phyloP scores from a whole-genome alignment of 2,329 filamentous ascomycete genomes.

The Pseudopithomyces maydicus region DNA sequence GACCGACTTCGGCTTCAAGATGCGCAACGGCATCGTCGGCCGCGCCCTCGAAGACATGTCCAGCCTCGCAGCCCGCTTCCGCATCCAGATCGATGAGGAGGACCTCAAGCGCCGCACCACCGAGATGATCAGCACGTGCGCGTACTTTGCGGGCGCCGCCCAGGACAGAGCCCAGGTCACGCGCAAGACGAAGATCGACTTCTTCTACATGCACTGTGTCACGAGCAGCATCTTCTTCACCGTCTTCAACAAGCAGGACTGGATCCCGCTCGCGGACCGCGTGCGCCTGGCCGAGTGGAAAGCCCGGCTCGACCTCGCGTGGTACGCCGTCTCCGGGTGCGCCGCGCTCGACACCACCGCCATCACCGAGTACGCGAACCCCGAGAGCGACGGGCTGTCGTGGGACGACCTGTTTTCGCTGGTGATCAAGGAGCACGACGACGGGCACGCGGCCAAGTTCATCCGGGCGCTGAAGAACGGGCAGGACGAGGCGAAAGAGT shows the following conservation, averaged over 20 bases:
- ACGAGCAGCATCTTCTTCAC: conserved; percentile 41
- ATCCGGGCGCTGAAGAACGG: conserved; percentile 42
- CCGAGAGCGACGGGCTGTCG: neutral
- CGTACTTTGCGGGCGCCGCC: conserved; percentile 12
- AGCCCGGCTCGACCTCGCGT: conserved; percentile 24
- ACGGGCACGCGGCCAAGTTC: conserved; percentile 46
- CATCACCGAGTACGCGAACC: conserved; percentile 29
- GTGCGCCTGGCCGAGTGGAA: conserved; percentile 31
- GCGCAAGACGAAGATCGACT: conserved; percentile 21
- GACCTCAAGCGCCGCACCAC: neutral
- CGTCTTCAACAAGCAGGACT: conserved; percentile 34
- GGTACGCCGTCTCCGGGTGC: conserved; percentile 22
- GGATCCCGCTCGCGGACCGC: conserved; percentile 37
- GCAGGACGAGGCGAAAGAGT: conserved; percentile 5
- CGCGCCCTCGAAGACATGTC: neutral
- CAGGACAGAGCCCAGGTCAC: conserved; percentile 8
- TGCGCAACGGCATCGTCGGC: conserved; percentile 7
- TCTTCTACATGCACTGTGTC: conserved; percentile 42
- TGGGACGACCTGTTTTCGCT: conserved; percentile 35
- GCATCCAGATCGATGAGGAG: neutral
- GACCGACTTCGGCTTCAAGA: conserved; percentile 2
- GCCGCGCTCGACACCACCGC: conserved; percentile 20
- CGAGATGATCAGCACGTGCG: conserved; percentile 13
- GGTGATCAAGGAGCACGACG: conserved; percentile 33
- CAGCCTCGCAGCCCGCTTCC: neutral